Base-by-base conservation (phyloP, 139 green algal genomes). In the Volvox africanus region DNA sequence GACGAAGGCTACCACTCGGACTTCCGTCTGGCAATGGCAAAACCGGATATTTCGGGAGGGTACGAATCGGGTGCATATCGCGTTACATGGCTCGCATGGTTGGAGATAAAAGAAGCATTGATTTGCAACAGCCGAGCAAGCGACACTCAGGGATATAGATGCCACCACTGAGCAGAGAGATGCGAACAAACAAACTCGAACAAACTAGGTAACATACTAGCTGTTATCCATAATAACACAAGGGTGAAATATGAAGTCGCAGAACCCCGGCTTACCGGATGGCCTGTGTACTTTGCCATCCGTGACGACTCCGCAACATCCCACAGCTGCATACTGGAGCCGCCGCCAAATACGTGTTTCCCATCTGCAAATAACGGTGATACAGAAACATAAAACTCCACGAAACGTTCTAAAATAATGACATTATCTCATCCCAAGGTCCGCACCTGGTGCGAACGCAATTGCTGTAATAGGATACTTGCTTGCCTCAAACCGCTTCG, bases 261-360 rank as follows among this genome's bases (percentile, higher is more conserved):
- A 55, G 44, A 55, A 55, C 9, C 24, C 65, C 24, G 21, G 65
- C 65, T 77, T 88, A 97, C 95, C 84, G 95, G 83, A 88, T 98
- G 96, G 21, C 95, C 96, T 0, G 95, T 94, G 83, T 95, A 95
- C 90, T 97, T 97, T 24, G 79, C 84, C 0, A 92, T 33, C 44
- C 95, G 92, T 76, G 94, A 89, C 61, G 95, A 79, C 5, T 44
- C 78, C 32, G 26, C 37, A 21, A 95, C 13, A 61, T 96, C 93
- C 94, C 95, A 97, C 75, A 98, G 86, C 61, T 90, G 89, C 32
- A 98, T 80, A n/a, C 61, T 92, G 50, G 91, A 92, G 35, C 93
- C 92, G 26, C 92, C 96, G 22, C 92, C 77, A 20, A 97, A 78
- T 20, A 96, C 67, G 44, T 88, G 78, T 22, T 86, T 35, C 33